A percentile compares a stretch with the other conserved stretches of the same genome.
These are phyloP conservation scores for Pseudocercospora vitis DNA, from an alignment of 2,329 filamentous ascomycete species.

Conservation along the genomic window DNA sequence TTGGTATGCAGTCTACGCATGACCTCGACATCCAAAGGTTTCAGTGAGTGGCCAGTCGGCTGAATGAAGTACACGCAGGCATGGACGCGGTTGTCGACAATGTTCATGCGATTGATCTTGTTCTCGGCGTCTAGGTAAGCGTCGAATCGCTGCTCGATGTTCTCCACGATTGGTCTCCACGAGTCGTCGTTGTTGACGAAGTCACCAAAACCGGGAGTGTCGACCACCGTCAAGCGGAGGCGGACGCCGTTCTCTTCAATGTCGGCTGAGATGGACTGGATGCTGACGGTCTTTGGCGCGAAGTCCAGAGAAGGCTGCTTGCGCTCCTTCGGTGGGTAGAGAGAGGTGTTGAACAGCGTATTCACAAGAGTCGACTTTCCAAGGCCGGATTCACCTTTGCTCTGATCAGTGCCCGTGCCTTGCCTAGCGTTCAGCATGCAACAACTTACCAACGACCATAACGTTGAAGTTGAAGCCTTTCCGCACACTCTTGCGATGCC, in stretches of 20 bases:
- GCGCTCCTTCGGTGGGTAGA: conserved; percentile 98
- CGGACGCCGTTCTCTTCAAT: conserved; percentile 99
- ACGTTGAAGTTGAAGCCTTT: conserved; percentile 99
- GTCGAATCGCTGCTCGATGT: conserved; percentile 98
- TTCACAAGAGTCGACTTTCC: conserved; percentile 99
- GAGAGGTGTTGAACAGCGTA: conserved; percentile 98
- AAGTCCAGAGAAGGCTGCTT: conserved; percentile 97
- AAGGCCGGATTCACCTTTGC: conserved; percentile 90
- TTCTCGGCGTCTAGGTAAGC: conserved; percentile 99
- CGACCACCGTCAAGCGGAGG: conserved; percentile 91
- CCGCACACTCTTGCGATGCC: conserved; percentile 99
- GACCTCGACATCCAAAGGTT: conserved; percentile 97
- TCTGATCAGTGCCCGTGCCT: conserved; percentile 21
- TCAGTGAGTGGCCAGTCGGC: conserved; percentile 95
- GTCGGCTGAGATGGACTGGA: conserved; percentile 56
- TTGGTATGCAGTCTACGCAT: conserved; percentile 99
- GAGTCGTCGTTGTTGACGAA: conserved; percentile 99
- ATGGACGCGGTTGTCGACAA: conserved; percentile 98
- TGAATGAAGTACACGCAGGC: conserved; percentile 99
- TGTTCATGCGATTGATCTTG: conserved; percentile 99
- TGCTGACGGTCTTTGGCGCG: conserved; percentile 76
- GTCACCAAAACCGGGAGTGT: conserved; percentile 96
- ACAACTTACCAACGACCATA: conserved; percentile 93
- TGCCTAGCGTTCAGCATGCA: neutral
- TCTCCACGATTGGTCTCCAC: conserved; percentile 98